Conservation (phyloP, 345 rosid species). For the Garcia nutans region DNA sequence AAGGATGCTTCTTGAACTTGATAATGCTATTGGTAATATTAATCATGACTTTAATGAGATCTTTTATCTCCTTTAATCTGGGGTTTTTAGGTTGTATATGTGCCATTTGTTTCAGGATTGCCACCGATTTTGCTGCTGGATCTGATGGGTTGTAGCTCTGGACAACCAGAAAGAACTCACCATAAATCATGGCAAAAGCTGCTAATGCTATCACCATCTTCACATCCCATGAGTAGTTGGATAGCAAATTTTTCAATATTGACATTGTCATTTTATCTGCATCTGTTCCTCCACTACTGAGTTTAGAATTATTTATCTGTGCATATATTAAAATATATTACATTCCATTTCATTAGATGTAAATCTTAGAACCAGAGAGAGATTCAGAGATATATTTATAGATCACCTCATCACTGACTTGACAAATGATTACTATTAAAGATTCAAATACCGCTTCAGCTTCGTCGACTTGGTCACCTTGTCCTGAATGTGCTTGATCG, state of each 20-base stretch:
- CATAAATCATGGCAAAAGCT: constrained; percentile 78
- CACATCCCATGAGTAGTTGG: constrained; percentile 70
- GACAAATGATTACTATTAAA: no score
- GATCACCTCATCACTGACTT: no score
- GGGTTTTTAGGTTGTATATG: constrained; percentile 49
- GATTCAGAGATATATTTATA: no score
- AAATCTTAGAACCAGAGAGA: no score
- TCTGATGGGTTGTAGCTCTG: constrained; percentile 59
- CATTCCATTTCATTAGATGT: no score
- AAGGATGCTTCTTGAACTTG: constrained; percentile 56
- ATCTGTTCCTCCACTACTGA: constrained; percentile 54
- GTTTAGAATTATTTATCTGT: constrained; percentile 63
- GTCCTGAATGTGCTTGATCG: no score
- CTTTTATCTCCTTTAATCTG: constrained; percentile 48
- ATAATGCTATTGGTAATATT: constrained; percentile 56
- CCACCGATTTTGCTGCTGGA: constrained; percentile 74
- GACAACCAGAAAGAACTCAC: constrained; percentile 74
- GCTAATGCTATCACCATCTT: constrained; percentile 74
- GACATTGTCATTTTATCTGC: constrained; percentile 54
- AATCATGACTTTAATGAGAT: constrained; percentile 58
- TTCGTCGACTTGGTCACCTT: no score
- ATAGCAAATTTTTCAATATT: constrained; percentile 44
- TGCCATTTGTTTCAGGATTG: constrained; percentile 72
- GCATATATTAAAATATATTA: background rate
- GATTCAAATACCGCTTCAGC: no score